These are phyloP conservation scores for Kalaharituber pfeilii DNA, from an alignment of 2,329 filamentous ascomycete species.

Conservation along the genomic window DNA sequence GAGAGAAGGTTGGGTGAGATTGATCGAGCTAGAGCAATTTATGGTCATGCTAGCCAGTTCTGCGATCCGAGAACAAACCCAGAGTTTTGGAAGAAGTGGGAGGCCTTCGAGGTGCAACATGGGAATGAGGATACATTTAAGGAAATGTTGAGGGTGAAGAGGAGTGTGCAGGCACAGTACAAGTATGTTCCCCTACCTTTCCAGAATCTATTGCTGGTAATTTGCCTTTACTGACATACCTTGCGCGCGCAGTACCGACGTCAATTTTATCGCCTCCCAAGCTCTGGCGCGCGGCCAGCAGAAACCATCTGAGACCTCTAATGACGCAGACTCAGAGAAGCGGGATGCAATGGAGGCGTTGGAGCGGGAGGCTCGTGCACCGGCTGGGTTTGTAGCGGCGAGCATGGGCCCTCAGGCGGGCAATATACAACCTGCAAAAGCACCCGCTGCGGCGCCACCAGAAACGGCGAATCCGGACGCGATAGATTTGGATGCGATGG, in stretches of 20 bases:
- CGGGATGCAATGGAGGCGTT: constrained; percentile 78
- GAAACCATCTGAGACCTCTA: constrained; percentile 31
- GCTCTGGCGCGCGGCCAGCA: constrained; percentile 67
- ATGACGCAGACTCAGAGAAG: constrained; percentile 33
- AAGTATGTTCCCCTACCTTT: neutral
- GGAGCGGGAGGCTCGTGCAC: constrained; percentile 74
- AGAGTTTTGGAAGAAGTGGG: constrained; percentile 92
- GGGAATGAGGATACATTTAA: constrained; percentile 99
- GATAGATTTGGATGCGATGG: constrained; percentile 60
- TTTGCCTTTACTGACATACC: neutral
- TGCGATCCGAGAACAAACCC: constrained; percentile 84
- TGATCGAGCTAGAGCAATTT: constrained; percentile 86
- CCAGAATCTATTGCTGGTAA: neutral
- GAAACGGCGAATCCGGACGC: constrained; percentile 61
- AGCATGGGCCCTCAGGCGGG: constrained; percentile 52
- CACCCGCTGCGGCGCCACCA: constrained; percentile 27
- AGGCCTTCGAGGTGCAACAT: constrained; percentile 90
- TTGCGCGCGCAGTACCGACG: constrained; percentile 50
- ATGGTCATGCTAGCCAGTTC: constrained; percentile 91
- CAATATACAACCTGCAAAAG: constrained; percentile 28
- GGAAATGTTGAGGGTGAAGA: constrained; percentile 95
- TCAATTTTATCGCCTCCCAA: constrained; percentile 95
- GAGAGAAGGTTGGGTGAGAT: constrained; percentile 82
- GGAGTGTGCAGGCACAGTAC: constrained; percentile 92
- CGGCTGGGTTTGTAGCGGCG: constrained; percentile 78